These are phyloP conservation scores for Recurvomyces mirabilis DNA, from an alignment of 495 filamentous ascomycete genomes.

Conservation along the genomic window DNA sequence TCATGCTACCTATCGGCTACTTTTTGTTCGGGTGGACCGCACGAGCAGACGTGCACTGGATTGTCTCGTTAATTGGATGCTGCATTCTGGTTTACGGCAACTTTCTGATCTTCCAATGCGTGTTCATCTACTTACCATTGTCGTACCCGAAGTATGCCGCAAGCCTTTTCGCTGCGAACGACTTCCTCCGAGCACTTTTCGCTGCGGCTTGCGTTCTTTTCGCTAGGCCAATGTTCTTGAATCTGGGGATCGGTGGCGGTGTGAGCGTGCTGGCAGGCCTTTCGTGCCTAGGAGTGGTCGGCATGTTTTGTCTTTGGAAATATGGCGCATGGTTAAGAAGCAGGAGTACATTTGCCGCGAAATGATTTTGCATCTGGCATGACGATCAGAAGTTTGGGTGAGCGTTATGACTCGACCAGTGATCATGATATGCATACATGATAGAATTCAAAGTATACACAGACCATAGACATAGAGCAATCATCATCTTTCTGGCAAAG, in stretches of 20 bases:
- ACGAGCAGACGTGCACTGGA: conserved; percentile 44
- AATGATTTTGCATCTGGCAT: conserved; percentile 1
- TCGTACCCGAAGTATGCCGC: conserved; percentile 51
- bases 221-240: conserved; percentile 41
- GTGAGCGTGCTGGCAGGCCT: conserved; percentile 43
- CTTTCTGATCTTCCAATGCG: conserved; percentile 25
- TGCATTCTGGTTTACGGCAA: conserved; percentile 36
- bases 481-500: too few species aligned
- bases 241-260: conserved; percentile 43
- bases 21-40: conserved; percentile 48
- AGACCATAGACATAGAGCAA: too few species aligned
- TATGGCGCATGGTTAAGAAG: conserved; percentile 37
- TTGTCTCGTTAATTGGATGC: conserved; percentile 44
- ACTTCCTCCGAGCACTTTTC: conserved; percentile 42
- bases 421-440: too few species aligned
- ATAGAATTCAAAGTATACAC: too few species aligned
- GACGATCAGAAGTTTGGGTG: too few species aligned
- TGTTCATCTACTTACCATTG: conserved; percentile 48
- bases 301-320: conserved; percentile 8
- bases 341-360: conserved; percentile 19
- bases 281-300: conserved; percentile 41
- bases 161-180: conserved; percentile 48
- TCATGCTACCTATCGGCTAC: conserved; percentile 44
- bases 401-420: too few species aligned
- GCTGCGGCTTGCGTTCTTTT: conserved; percentile 46